These are phyloP conservation scores for Mycena latifolia DNA, from an alignment of 768 basidiomycete species.

Conservation along the genomic window DNA sequence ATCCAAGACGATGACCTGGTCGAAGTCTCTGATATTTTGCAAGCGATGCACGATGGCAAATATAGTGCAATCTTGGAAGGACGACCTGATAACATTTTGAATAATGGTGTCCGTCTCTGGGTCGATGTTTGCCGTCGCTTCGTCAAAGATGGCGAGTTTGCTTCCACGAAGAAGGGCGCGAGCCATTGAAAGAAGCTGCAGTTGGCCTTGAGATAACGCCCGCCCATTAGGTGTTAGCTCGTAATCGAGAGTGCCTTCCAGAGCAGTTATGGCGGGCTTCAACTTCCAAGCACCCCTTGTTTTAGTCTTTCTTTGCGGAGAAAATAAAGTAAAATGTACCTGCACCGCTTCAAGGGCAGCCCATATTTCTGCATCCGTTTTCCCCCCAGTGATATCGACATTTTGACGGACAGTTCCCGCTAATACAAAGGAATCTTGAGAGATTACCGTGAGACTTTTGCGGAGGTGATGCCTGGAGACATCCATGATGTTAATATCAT, in stretches of 20 bases:
- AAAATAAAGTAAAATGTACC: not conserved
- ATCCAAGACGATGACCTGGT: conserved; percentile 69
- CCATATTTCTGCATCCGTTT: conserved; percentile 31
- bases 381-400: conserved; percentile 41
- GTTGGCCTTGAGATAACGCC: conserved; percentile 40
- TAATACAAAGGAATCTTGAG: conserved; percentile 56
- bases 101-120: conserved; percentile 67
- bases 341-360: conserved; percentile 28
- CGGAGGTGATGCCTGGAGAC: conserved; percentile 62
- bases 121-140: conserved; percentile 52
- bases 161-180: conserved; percentile 67
- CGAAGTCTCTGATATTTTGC: conserved; percentile 62
- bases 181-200: conserved; percentile 65
- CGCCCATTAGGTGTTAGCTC: conserved; percentile 20
- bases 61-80: conserved; percentile 63
- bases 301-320: not conserved
- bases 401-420: conserved; percentile 60
- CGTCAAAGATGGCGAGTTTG: conserved; percentile 67
- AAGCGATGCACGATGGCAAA: conserved; percentile 68
- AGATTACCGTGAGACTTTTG: conserved; percentile 39
- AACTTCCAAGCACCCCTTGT: conserved; percentile 1
- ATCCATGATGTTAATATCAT: conserved; percentile 61
- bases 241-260: conserved; percentile 26
- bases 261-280: conserved; percentile 22
- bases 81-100: conserved; percentile 54